Base-by-base conservation (phyloP, 371 early-diverging fungal genomes). In the Choanephora cucurbitarum region DNA sequence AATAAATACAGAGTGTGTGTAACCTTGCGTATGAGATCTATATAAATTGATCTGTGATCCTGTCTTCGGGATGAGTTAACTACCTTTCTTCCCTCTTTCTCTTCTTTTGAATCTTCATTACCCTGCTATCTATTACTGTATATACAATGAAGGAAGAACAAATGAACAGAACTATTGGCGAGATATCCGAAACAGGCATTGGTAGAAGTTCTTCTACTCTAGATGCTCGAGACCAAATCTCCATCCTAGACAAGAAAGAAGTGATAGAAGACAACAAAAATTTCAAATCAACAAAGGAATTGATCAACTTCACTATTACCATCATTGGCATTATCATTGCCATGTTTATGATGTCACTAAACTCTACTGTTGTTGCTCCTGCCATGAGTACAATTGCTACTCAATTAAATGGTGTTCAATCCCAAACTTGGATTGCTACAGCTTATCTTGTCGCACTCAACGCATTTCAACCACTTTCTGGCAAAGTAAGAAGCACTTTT, bases 341-440 rank as follows among this genome's bases (percentile, higher is more conserved):
- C n/a, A 77, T 87, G 57, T 89, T 92, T 65, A 80, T 91, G 68
- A 84, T 88, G 5, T 87, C 86, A 21, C 72, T 91, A 28, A 90
- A 90, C 62, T 77, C 81, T 31, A 91, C 91, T 1, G 86, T 91
- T 32, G 81, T 93, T 34, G 88, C 91, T 3, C 88, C 59, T 41
- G 59, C 85, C 19, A 64, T 89, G n/a, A 80, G 85, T 54, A 75
- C 68, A 22, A 88, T 91, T 45, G 83, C 85, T 15, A 74, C 76
- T 8, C 83, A 85, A 15, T 47, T 60, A 24, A 52, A 65, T 47
- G 72, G 75, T 23, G 52, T 79, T 45, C 22, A 69, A 24, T 54
- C 37, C 22, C 54, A 57, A 43, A 60, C 73, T 9, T 79, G 59
- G 59, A 59, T 59, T 41, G 59, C 59, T n/a, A 59, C 72, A 21